Percentiles rank a stretch among this genome's conserved stretches.
Evolutionary conservation across 1,284 basidiomycete genomes (phyloP).

Genomic region (Ustilago bromivora): DNA sequence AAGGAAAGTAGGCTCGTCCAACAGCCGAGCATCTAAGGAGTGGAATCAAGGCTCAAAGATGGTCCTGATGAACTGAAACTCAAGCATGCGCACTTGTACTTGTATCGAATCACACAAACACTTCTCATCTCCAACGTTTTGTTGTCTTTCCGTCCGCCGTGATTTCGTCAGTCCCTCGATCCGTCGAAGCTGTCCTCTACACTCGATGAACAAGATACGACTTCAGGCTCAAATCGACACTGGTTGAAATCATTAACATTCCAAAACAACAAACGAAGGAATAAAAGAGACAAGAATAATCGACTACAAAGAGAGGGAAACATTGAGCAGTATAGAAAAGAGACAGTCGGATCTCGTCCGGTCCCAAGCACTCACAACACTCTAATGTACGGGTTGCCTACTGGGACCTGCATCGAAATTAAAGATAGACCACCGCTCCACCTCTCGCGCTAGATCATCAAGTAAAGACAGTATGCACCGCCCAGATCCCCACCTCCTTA

Average conservation of each 20-base stretch:
- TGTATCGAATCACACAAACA: constrained; percentile 8
- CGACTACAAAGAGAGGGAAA: neutral
- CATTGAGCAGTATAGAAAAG: constrained; percentile 10
- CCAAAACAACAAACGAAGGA: neutral
- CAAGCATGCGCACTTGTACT: constrained; percentile 16
- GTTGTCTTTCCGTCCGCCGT: neutral
- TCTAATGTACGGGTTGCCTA: no score
- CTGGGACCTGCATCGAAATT: neutral
- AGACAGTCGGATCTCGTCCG: neutral
- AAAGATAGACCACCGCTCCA: neutral
- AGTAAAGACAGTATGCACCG: constrained; percentile 12
- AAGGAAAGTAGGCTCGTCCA: no score
- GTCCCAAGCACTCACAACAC: neutral
- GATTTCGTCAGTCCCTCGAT: no score
- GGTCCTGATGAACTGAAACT: neutral
- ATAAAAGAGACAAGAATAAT: neutral
- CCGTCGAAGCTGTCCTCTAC: no score
- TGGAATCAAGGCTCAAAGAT: no score
- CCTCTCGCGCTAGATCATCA: neutral
- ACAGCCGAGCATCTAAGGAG: no score
- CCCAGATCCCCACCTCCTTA: neutral
- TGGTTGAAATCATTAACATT: constrained; percentile 7
- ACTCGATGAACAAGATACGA: no score
- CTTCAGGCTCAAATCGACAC: neutral
- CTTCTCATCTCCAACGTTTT: neutral